Percentiles rank a stretch among this genome's conserved stretches.
Conservation (phyloP, 139 green algal species). For the Coelastrella sp. region DNA sequence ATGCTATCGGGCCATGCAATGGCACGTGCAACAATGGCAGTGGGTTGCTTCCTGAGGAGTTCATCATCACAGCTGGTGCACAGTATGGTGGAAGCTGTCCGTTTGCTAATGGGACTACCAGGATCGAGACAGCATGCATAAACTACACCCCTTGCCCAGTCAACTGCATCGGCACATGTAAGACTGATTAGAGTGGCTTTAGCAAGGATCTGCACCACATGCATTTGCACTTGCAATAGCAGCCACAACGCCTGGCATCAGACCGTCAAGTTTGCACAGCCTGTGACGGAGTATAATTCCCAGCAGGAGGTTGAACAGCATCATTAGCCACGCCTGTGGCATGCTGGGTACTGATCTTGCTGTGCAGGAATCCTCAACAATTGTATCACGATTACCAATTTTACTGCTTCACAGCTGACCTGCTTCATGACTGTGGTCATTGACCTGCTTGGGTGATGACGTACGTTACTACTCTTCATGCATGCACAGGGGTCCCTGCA, state of each 20-base stretch:
- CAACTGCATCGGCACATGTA: background rate
- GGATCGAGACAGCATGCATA: background rate
- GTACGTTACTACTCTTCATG: too few species aligned
- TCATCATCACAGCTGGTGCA: background rate
- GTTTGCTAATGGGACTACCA: background rate
- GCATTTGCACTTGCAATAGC: background rate
- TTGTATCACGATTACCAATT: too few species aligned
- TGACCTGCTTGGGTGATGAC: too few species aligned
- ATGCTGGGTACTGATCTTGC: too few species aligned
- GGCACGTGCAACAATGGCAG: conserved; percentile 18
- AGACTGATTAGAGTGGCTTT: background rate
- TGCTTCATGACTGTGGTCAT: too few species aligned
- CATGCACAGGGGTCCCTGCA: background rate
- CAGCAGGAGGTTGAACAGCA: background rate
- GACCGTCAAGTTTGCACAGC: background rate
- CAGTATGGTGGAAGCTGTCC: background rate
- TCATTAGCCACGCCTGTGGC: too few species aligned
- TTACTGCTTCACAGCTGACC: too few species aligned
- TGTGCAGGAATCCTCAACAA: too few species aligned
- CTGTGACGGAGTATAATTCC: background rate
- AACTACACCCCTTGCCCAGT: background rate
- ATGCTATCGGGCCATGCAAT: background rate
- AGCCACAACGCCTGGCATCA: background rate
- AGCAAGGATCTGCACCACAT: background rate
- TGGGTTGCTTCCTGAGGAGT: background rate